Conservation (phyloP, 441 rosid genomes). For the Kokia cookei region DNA sequence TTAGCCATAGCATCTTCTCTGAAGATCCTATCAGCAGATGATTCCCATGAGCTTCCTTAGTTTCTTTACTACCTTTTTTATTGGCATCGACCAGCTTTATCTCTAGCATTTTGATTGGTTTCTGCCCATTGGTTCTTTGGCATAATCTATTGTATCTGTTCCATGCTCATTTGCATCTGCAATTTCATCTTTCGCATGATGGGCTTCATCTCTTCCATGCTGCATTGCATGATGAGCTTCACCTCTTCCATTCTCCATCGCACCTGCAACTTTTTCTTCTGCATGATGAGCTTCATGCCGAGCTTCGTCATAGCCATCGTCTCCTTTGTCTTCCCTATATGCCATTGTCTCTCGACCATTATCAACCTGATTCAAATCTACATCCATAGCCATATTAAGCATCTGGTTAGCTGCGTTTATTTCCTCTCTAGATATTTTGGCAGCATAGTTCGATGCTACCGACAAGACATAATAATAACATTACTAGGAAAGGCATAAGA, state of each 20-base stretch:
- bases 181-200: too few species aligned
- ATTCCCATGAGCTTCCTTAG: background rate
- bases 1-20: too few species aligned
- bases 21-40: too few species aligned
- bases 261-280: slow-evolving; percentile 8
- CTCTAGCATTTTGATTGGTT: slow-evolving; percentile 23
- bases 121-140: slow-evolving; percentile 17
- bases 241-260: slow-evolving; percentile 5
- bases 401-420: slow-evolving; percentile 7
- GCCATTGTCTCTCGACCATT: background rate
- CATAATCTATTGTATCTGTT: slow-evolving; percentile 1
- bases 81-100: slow-evolving; percentile 20
- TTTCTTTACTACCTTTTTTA: slow-evolving; percentile 10
- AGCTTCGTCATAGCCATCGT: slow-evolving; percentile 10
- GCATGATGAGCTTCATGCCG: slow-evolving; percentile 12
- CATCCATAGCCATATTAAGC: slow-evolving; percentile 2
- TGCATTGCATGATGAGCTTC: slow-evolving; percentile 6
- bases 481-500: background rate
- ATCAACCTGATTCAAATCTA: background rate
- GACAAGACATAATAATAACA: background rate
- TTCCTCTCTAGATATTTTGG: slow-evolving; percentile 16
- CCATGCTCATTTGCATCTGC: too few species aligned
- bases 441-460: slow-evolving; percentile 23
- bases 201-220: too few species aligned
- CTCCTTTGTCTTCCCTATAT: slow-evolving; percentile 15